Evolutionary conservation across 2,329 filamentous ascomycete species (phyloP), one percentile per base, ranked within the genome.

Genomic region (Botrytis hyacinthi): DNA sequence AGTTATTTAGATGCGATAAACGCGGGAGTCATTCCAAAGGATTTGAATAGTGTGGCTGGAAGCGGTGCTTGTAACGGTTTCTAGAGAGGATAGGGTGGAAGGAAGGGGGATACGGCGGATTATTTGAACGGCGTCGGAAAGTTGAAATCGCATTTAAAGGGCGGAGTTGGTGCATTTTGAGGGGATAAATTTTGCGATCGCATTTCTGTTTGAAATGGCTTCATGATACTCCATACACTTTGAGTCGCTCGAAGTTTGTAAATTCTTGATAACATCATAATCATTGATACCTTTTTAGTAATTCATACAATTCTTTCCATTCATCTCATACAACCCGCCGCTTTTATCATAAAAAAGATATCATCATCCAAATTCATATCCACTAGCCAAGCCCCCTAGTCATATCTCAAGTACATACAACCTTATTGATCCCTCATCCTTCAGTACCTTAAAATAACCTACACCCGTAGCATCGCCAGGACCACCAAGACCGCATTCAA

Each of bases 1-100:
- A 84, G 84, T 74, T 87, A 88, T 76, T 79, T 83, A 78, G 76
- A 78, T 74, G 84, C 82, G 51, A 82, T 83, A 35, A 76, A 78
- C 18, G 83, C 82, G 7, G 83, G 83, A 14, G 82, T 84, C 14
- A 84, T 84, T 70, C 81, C 82, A 8, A 73, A 62, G 48, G 72
- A 73, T 60, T 71, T 73, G 48, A 32, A 73, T 51, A 71, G 35
- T 42, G 54, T 72, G 29, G 71, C 71, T 1, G 71, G 71, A 4
- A 72, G 62, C 37, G 62, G 51, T 10, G 71, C 62, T 72, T 72
- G 71, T 26, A 40, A 59, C 60, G 62, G 61, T 4, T 61, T 26
- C 32, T 54, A 67, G 37, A n/a, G 22, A 29, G 20, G 16, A 32
- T 4, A 37, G 5, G 3, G 2, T 5, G 8, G 12, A 32, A 46